Evolutionary conservation across 1,284 basidiomycete genomes (phyloP), one percentile per base, ranked within the genome.

Genomic region (Naganishia albida): DNA sequence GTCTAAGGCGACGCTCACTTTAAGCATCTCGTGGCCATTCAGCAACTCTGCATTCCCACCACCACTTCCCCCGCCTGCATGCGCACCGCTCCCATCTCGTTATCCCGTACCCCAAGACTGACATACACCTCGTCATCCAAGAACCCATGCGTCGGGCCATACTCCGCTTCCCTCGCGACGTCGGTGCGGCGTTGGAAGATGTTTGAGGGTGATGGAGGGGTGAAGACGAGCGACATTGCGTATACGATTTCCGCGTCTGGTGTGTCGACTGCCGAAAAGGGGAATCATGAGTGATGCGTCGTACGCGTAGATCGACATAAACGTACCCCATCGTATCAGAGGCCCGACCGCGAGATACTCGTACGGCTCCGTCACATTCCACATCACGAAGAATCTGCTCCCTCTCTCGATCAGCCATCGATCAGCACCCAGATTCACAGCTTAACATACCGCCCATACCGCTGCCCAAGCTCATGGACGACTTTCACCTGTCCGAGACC

Each of bases 151-250:
- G 25, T 39, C 3, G 34, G 51, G 16, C 46, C 65, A 16, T 53
- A 53, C 49, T 26, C 38, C 39, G 51, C 81, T 88, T 89, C 70
- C 80, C 85, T 78, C 50, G 20, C 28, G 71, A 64, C 48, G 40
- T 53, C 42, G 7, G 15, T 7, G 26, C 23, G 20, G 7, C 16
- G 15, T 30, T 34, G 28, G 13, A 26, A 6, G 28, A 12, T 44
- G 20, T 28, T 26, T 18, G 40, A 15, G 30, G 20, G 2, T n/a
- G 44, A 15, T 1, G n/a, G 13, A 10, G 56, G 43, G 18, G n/a
- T 8, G 26, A 50, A 60, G 46, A 60, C 46, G n/a, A 60, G 34
- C 7, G 57, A 60, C 57, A 60, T 60, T 12, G 57, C 57, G 46
- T 60, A 60, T 4, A 60, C 57, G 28, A 60, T 46, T 26, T 60